Evolutionary conservation across 1,284 basidiomycete genomes (phyloP).

Genomic region (Ustilago trichophora): DNA sequence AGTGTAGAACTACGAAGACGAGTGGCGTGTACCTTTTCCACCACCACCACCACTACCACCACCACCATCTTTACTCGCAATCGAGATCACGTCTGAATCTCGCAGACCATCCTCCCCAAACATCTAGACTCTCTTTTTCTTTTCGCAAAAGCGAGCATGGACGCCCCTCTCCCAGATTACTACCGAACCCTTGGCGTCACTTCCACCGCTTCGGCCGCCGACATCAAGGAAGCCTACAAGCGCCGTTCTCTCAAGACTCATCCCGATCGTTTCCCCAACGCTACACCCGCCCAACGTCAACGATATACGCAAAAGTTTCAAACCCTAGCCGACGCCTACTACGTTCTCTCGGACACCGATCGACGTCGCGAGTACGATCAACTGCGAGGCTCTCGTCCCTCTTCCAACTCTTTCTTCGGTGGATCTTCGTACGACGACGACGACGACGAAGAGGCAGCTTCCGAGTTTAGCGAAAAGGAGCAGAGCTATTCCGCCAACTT

Average conservation of each 20-base stretch:
- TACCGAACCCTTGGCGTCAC: conserved; percentile 68
- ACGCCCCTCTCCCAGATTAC: conserved; percentile 56
- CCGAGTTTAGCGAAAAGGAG: conserved; percentile 49
- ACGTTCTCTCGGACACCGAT: conserved; percentile 82
- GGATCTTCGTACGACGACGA: conserved; percentile 9
- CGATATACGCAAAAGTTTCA: conserved; percentile 69
- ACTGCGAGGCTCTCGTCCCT: conserved; percentile 31
- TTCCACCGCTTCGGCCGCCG: conserved; percentile 75
- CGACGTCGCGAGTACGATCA: conserved; percentile 79
- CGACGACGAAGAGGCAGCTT: conserved; percentile 29
- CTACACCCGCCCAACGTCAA: conserved; percentile 76
- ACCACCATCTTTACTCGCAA: not conserved
- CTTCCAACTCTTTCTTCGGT: conserved; percentile 19
- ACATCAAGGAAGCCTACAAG: conserved; percentile 82
- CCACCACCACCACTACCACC: not conserved
- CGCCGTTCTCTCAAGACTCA: conserved; percentile 80
- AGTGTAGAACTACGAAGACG: too few relatives aligned
- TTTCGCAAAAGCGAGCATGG: conserved; percentile 18
- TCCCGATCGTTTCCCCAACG: conserved; percentile 85
- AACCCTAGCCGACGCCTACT: conserved; percentile 92
- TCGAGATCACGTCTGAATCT: too few relatives aligned
- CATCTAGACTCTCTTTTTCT: too few relatives aligned
- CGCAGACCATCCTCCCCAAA: too few relatives aligned
- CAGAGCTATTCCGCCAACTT: conserved; percentile 55
- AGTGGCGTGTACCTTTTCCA: too few relatives aligned